Evolutionary conservation across 495 filamentous ascomycete genomes (phyloP).

Genomic region (Talaromyces adpressus): DNA sequence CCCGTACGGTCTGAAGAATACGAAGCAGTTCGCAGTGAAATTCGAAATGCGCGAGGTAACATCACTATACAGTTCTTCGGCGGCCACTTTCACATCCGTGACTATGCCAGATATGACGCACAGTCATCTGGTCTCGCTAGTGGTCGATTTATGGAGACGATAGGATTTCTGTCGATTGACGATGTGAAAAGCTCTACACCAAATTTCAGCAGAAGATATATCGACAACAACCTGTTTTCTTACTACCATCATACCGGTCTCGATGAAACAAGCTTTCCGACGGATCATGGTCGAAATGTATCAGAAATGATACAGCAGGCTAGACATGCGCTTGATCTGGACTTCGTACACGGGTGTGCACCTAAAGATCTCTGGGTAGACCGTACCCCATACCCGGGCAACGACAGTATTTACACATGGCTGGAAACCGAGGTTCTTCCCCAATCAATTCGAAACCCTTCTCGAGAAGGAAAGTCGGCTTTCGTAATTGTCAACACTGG

Average conservation of each 20-base stretch:
- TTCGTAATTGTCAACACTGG: constrained; percentile 83
- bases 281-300: constrained; percentile 67
- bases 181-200: constrained; percentile 30
- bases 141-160: constrained; percentile 97
- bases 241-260: constrained; percentile 75
- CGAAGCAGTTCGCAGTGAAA: constrained; percentile 66
- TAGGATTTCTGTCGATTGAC: constrained; percentile 86
- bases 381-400: constrained; percentile 60
- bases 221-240: constrained; percentile 90
- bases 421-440: constrained; percentile 69
- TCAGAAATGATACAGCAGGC: constrained; percentile 62
- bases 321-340: constrained; percentile 64
- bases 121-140: constrained; percentile 78
- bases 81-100: constrained; percentile 84
- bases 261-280: constrained; percentile 65
- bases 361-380: constrained; percentile 77
- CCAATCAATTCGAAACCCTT: constrained; percentile 45
- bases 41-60: constrained; percentile 67
- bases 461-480: constrained; percentile 43
- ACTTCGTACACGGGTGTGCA: constrained; percentile 72
- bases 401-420: constrained; percentile 73
- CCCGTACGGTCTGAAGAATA: constrained; percentile 74
- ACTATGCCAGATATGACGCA: constrained; percentile 73
- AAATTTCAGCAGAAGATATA: constrained; percentile 71
- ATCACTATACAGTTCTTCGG: constrained; percentile 91